Percentiles rank a stretch among this genome's conserved stretches.
Evolutionary conservation across 2,329 filamentous ascomycete species (phyloP).

Genomic region (Alternaria ventricosa): DNA sequence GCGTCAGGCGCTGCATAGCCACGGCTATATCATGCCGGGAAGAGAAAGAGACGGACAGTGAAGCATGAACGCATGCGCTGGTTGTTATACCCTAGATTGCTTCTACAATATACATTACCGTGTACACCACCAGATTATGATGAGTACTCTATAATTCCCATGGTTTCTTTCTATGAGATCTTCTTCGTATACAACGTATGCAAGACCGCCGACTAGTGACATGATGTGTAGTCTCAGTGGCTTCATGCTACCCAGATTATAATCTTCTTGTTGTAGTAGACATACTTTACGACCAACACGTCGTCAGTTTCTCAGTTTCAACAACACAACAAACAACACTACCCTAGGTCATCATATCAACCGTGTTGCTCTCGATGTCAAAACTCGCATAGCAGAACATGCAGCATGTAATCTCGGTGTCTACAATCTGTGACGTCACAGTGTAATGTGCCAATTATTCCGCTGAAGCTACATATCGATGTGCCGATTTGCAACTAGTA

Average conservation of each 20-base stretch:
- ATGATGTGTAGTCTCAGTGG: not conserved
- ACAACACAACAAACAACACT: not conserved
- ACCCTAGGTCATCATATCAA: not conserved
- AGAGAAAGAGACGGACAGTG: not conserved
- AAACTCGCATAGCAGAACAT: not conserved
- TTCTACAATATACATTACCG: not conserved
- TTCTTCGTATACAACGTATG: not conserved
- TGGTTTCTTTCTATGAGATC: not conserved
- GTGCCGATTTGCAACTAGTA: not conserved
- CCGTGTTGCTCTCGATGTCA: not conserved
- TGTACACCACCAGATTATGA: not conserved
- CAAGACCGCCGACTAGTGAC: no score
- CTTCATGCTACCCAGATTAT: not conserved
- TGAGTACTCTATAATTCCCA: not conserved
- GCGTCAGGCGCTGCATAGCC: conserved; percentile 9
- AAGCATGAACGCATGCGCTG: not conserved
- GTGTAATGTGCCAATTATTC: not conserved
- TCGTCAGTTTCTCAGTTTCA: not conserved
- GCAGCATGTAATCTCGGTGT: not conserved
- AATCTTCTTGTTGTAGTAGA: not conserved
- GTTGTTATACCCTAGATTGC: conserved; percentile 4
- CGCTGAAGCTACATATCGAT: not conserved
- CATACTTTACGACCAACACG: not conserved
- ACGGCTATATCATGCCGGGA: not conserved
- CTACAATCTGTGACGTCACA: not conserved